phyloP scores from a whole-genome alignment of 192 early-diverging fungal species.

The Gonapodya prolifera region DNA sequence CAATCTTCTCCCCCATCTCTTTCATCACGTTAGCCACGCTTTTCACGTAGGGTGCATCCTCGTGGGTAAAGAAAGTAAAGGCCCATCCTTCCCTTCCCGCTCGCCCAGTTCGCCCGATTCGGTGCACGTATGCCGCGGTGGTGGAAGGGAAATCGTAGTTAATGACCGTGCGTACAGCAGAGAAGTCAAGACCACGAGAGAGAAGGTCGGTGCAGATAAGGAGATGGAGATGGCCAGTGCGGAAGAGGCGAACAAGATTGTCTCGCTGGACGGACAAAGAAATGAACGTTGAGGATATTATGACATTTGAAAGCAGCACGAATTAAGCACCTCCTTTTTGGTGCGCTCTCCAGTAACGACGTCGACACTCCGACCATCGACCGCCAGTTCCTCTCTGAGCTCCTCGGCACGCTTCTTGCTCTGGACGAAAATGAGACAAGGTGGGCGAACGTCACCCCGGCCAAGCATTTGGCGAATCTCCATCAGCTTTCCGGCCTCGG shows the following conservation, averaged over 20 bases:
- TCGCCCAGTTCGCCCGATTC: constrained; percentile 88
- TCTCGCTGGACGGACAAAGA: constrained; percentile 49
- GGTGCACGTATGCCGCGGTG: constrained; percentile 78
- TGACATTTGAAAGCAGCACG: not conserved
- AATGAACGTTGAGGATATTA: not conserved
- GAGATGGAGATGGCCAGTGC: constrained; percentile 83
- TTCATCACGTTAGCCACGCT: constrained; percentile 89
- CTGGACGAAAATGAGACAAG: constrained; percentile 91
- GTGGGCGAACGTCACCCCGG: constrained; percentile 65
- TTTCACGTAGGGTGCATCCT: constrained; percentile 18
- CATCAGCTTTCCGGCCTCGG: constrained; percentile 87
- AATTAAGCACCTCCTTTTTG: constrained; percentile 54
- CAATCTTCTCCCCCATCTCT: constrained; percentile 86
- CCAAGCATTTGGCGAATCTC: constrained; percentile 81
- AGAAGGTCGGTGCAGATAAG: constrained; percentile 93
- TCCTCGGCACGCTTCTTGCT: constrained; percentile 95
- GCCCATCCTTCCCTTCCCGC: constrained; percentile 82
- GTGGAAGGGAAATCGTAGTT: constrained; percentile 94
- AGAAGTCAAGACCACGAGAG: constrained; percentile 92
- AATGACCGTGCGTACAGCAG: constrained; percentile 80
- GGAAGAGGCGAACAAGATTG: constrained; percentile 75
- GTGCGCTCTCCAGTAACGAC: constrained; percentile 96
- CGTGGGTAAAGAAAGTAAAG: constrained; percentile 65
- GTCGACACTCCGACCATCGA: constrained; percentile 95
- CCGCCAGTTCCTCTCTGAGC: constrained; percentile 88